A percentile compares a stretch with the other conserved stretches of the same genome.
Evolutionary conservation across 176 grass and related monocot species (phyloP).

Genomic region (Pontederia paniculata): DNA sequence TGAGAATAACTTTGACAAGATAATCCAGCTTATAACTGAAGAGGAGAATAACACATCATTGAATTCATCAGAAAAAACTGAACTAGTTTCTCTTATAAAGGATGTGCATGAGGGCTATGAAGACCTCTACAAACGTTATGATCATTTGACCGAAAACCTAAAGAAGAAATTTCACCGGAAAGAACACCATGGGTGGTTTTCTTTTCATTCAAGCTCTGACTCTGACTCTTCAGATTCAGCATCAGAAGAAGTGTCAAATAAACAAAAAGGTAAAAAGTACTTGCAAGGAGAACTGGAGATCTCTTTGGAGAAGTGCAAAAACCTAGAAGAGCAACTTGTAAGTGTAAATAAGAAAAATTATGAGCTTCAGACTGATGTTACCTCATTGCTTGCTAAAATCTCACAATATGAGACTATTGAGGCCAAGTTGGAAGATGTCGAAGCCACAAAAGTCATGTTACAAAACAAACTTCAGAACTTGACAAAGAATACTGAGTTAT

Average conservation of each 20-base stretch:
- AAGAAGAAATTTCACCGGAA: conserved; percentile 40
- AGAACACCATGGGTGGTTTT: conserved; percentile 9
- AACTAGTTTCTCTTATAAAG: conserved; percentile 65
- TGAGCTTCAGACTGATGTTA: conserved; percentile 21
- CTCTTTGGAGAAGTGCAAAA: conserved; percentile 9
- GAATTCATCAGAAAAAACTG: conserved; percentile 42
- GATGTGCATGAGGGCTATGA: conserved; percentile 71
- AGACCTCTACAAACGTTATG: conserved; percentile 54
- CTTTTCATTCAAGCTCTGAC: conserved; percentile 37
- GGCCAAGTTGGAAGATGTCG: conserved; percentile 14
- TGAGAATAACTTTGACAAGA: conserved; percentile 69
- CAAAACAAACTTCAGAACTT: conserved; percentile 7
- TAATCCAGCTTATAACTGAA: conserved; percentile 40
- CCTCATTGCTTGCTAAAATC: conserved; percentile 14
- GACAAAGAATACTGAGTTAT: conserved; percentile 1
- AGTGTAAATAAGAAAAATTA: conserved; percentile 10
- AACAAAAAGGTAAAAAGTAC: background rate
- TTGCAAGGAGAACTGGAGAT: conserved; percentile 4
- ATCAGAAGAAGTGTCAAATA: background rate
- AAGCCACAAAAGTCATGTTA: background rate
- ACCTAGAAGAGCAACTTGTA: conserved; percentile 6
- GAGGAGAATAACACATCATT: conserved; percentile 34
- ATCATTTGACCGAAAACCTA: conserved; percentile 54
- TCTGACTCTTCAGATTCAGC: conserved; percentile 74
- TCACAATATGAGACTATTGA: conserved; percentile 7